phyloP scores from a whole-genome alignment of 345 rosid species.

The Mangifera indica region DNA sequence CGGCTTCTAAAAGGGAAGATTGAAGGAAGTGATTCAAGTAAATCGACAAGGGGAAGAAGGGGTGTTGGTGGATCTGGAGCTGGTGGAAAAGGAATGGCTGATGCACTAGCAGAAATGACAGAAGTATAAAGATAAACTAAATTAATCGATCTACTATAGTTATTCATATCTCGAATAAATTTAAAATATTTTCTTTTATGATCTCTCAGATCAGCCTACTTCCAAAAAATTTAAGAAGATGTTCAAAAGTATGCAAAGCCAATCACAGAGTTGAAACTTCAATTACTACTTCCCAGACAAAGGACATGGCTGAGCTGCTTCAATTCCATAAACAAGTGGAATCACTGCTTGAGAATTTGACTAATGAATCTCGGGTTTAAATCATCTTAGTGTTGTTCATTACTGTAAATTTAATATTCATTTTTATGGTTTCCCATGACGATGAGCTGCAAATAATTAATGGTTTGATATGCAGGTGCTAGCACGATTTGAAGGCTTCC shows the following conservation, averaged over 20 bases:
- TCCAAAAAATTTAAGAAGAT: slow-evolving; percentile 85
- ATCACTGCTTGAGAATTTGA: slow-evolving; percentile 73
- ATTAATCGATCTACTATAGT: neutral
- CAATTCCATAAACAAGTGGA: slow-evolving; percentile 74
- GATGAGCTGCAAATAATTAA: neutral
- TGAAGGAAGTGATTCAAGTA: slow-evolving; percentile 57
- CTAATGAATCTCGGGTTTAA: slow-evolving; percentile 83
- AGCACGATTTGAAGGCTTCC: slow-evolving; percentile 85
- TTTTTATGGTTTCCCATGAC: neutral
- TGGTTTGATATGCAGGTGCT: slow-evolving; percentile 53
- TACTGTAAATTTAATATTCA: too few relatives aligned
- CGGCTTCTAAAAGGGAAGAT: slow-evolving; percentile 73
- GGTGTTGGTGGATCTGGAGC: slow-evolving; percentile 19
- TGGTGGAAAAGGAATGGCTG: slow-evolving; percentile 93
- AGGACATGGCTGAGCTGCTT: slow-evolving; percentile 72
- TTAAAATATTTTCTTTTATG: neutral
- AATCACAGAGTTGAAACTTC: slow-evolving; percentile 50
- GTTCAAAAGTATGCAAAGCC: slow-evolving; percentile 55
- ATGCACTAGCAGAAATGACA: slow-evolving; percentile 93
- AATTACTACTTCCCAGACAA: slow-evolving; percentile 62
- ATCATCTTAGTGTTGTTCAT: neutral
- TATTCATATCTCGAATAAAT: neutral
- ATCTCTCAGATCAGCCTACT: slow-evolving; percentile 76
- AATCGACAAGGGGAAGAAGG: slow-evolving; percentile 38
- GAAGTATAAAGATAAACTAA: slow-evolving; percentile 33